These are phyloP conservation scores for Leccinum subgranulosum DNA, from an alignment of 768 basidiomycete genomes.

Conservation along the genomic window DNA sequence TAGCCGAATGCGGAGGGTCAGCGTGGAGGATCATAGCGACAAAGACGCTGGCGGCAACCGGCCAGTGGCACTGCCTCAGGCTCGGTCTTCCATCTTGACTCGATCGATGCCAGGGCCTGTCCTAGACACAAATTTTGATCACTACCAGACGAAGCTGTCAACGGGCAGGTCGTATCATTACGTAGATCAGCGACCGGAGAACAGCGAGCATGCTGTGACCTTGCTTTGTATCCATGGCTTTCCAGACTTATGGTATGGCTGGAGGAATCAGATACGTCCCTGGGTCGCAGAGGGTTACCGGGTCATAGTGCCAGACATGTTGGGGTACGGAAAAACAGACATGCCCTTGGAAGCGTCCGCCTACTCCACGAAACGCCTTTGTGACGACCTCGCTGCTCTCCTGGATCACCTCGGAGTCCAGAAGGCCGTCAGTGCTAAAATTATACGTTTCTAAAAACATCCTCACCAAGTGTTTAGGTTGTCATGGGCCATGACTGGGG, in stretches of 20 bases:
- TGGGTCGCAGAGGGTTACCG: constrained; percentile 64
- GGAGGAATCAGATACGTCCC: constrained; percentile 70
- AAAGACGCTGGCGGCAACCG: constrained; percentile 34
- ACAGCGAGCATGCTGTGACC: constrained; percentile 40
- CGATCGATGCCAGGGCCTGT: too few species aligned
- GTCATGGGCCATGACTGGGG: constrained; percentile 86
- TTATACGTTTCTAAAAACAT: not conserved
- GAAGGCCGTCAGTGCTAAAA: constrained; percentile 46
- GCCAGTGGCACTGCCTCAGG: constrained; percentile 18
- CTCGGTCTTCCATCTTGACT: constrained; percentile 3
- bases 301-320: constrained; percentile 49
- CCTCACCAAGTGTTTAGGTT: constrained; percentile 37
- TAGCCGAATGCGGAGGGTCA: constrained; percentile 13
- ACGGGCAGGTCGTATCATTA: constrained; percentile 70
- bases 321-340: constrained; percentile 65
- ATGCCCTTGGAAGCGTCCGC: constrained; percentile 53
- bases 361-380: constrained; percentile 59
- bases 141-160: constrained; percentile 46
- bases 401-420: constrained; percentile 53
- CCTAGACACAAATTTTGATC: constrained; percentile 26
- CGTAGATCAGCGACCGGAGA: constrained; percentile 60
- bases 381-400: constrained; percentile 61
- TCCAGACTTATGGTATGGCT: constrained; percentile 72
- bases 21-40: constrained; percentile 28
- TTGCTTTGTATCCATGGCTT: constrained; percentile 80